Base-by-base conservation (phyloP, 2,329 filamentous ascomycete genomes). In the Cytospora schulzeri region DNA sequence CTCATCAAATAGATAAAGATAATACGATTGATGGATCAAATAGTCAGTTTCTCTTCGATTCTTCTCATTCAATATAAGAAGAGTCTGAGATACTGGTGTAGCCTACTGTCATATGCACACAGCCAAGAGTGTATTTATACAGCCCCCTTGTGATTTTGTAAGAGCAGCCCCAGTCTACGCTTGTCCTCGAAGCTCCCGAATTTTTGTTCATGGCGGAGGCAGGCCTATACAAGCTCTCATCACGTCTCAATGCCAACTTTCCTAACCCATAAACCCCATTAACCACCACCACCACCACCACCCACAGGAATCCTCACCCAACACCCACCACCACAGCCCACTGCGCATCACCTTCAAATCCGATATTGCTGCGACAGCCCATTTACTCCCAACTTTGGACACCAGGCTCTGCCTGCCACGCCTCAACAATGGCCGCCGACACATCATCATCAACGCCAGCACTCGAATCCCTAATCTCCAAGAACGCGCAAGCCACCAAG, bases 401-500 rank as follows among this genome's bases (percentile, higher is more conserved):
- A 29, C 29, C 28, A 35, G 4, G n/a, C 38, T 15, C 29, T 31
- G 29, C 22, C 29, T 31, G 29, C 15, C 68, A 66, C 62, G 67
- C 63, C 60, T 7, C 38, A 17, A 60, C 53, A 58, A 72, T 71
- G 71, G 73, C 74, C 62, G 70, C 74, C 57, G 70, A 75, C 55
- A 69, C 75, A 58, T 70, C 73, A n/a, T n/a, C 35, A 66, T 69
- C 54, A 64, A n/a, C n/a, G n/a, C n/a, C 70, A 69, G 68, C 68
- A 38, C 73, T 81, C n/a, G 72, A 77, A 68, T 64, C 67, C 3
- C 72, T 81, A 29, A 72, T 81, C 65, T 72, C 74, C 60, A 73
- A 75, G 70, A 82, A 81, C 67, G 77, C 78, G 24, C 78, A 76
- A 68, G 72, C 73, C 67, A 72, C 79, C 24, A 75, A 76, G 68